Conservation (phyloP, 169 alveolate genomes). For the Amoebophrya sp. region DNA sequence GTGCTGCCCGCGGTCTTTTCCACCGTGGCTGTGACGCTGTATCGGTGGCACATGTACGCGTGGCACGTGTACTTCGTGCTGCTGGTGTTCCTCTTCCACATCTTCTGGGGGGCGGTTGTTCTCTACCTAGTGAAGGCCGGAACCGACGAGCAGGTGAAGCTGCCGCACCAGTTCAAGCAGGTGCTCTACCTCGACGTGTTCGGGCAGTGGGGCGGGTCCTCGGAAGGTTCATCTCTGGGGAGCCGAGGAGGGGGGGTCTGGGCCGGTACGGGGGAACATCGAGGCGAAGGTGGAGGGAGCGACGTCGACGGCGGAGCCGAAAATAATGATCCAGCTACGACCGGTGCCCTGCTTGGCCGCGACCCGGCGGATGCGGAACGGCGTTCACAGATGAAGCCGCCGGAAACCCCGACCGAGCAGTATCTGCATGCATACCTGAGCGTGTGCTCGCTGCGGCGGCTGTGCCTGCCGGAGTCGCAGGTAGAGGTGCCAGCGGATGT, state of each 20-base stretch:
- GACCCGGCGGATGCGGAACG: too few species aligned
- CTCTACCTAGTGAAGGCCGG: neutral
- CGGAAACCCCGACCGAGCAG: too few species aligned
- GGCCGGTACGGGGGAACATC: too few species aligned
- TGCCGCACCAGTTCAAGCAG: neutral
- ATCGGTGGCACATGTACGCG: neutral
- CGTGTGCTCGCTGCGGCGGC: neutral
- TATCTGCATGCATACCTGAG: neutral
- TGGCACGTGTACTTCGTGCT: neutral
- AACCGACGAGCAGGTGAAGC: neutral
- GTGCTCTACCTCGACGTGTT: slow-evolving; percentile 6
- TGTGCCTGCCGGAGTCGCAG: neutral
- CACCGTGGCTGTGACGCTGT: neutral
- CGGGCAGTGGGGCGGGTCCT: neutral
- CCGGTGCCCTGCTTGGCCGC: too few species aligned
- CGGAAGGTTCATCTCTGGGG: too few species aligned
- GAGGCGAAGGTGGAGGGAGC: too few species aligned
- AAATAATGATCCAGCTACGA: too few species aligned
- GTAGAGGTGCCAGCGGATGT: neutral
- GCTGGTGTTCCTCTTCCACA: neutral
- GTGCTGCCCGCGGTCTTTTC: neutral
- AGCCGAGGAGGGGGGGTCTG: too few species aligned
- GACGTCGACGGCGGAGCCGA: too few species aligned
- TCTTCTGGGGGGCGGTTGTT: neutral
- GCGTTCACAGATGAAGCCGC: too few species aligned